phyloP scores from a whole-genome alignment of 192 early-diverging fungal genomes.

The Chytriomyces hyalinus region DNA sequence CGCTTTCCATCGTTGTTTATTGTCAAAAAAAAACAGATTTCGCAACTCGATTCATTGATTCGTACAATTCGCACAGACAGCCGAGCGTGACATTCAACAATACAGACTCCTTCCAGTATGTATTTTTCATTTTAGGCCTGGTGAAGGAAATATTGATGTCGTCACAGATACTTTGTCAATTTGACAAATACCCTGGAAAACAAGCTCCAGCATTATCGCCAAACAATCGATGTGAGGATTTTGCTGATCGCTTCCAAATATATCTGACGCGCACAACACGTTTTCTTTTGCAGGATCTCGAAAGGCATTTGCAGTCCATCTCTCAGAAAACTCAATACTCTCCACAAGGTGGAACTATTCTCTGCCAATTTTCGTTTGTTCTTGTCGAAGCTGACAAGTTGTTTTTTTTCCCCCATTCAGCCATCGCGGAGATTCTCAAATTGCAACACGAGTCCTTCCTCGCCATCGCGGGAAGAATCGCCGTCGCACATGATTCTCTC shows the following conservation, averaged over 20 bases:
- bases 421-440: constrained; percentile 39
- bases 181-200: constrained; percentile 43
- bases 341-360: constrained; percentile 21
- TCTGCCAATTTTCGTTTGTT: background rate
- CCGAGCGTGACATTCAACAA: constrained; percentile 41
- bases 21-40: constrained; percentile 5
- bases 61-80: constrained; percentile 31
- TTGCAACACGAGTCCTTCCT: constrained; percentile 42
- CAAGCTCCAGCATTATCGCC: constrained; percentile 47
- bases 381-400: background rate
- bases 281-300: constrained; percentile 26
- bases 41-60: constrained; percentile 46
- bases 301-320: constrained; percentile 25
- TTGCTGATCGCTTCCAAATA: background rate
- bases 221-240: constrained; percentile 45
- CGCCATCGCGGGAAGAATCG: constrained; percentile 40
- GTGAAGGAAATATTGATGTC: background rate
- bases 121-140: background rate
- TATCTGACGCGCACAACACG: too few relatives aligned
- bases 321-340: constrained; percentile 25
- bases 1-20: background rate
- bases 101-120: constrained; percentile 24
- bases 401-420: constrained; percentile 2
- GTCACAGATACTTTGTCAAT: constrained; percentile 43
- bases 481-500: constrained; percentile 35